Evolutionary conservation across 495 filamentous ascomycete genomes (phyloP), one percentile per base, ranked within the genome.

Genomic region (Aspergillus olivimuriae): DNA sequence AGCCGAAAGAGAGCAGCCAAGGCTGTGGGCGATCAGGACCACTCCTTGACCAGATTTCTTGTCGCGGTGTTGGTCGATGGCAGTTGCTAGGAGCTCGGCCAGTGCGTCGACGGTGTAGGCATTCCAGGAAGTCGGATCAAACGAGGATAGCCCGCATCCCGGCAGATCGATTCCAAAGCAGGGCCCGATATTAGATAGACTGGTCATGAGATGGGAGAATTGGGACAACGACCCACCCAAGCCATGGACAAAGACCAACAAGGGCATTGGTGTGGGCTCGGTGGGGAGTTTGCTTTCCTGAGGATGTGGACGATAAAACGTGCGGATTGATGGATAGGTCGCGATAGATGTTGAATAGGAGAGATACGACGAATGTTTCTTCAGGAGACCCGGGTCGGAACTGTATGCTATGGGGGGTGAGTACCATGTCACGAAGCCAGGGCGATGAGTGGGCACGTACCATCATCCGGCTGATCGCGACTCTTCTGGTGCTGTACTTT

Each of bases 211-310:
- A 26, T 87, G 79, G 46, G 84, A 75, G 60, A 95, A 96, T 59
- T 96, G 91, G 5, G 88, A 84, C 11, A 90, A 65, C 2, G 86
- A 94, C 21, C 91, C 91, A 16, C 91, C 91, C 24, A 97, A 75
- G 11, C 91, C 91, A 57, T 96, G 91, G 41, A 95, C 73, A 60
- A 94, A 94, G 19, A 95, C 91, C 4, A 96, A 63, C 7, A 95
- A 66, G 8, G 91, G 88, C n/a, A 94, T 62, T 1, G 87, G 81
- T 4, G 74, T 70, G 0, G 87, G 84, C 34, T 77, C 74, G 36
- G 65, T 74, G 1, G 87, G 88, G 3, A 96, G 76, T 54, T 87
- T 83, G 46, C 82, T 76, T 23, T 80, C 77, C 56, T 95, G 85
- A 7, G 83, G 81, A 63, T 95, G 91, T 18, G 77, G 79, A 32